Evolutionary conservation across 2,329 filamentous ascomycete genomes (phyloP).

Genomic region (Didymosphaeria variabile): DNA sequence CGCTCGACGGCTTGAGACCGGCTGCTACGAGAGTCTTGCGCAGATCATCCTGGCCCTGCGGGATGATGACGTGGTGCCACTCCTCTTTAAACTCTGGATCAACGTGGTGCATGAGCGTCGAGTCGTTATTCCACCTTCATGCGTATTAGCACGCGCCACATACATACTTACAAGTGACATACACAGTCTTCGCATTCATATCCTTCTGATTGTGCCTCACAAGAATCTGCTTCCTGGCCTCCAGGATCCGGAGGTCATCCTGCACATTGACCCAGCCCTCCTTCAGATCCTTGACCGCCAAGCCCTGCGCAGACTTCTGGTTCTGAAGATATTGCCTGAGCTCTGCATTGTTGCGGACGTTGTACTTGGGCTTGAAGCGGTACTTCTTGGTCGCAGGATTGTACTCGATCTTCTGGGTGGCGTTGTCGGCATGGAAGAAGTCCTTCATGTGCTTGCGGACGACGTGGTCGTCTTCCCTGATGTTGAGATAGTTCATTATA

Average conservation of each 20-base stretch:
- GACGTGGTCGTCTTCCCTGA: constrained; percentile 69
- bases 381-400: constrained; percentile 73
- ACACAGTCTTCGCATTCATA: constrained; percentile 79
- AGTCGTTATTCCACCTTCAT: constrained; percentile 79
- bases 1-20: constrained; percentile 84
- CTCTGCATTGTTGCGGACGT: constrained; percentile 79
- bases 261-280: constrained; percentile 94
- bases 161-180: constrained; percentile 12
- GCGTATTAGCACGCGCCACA: constrained; percentile 12
- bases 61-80: constrained; percentile 84
- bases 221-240: constrained; percentile 79
- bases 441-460: constrained; percentile 65
- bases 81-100: constrained; percentile 84
- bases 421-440: constrained; percentile 68
- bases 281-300: constrained; percentile 89
- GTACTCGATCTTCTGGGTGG: constrained; percentile 69
- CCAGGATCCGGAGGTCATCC: constrained; percentile 78
- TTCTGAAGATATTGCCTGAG: constrained; percentile 83
- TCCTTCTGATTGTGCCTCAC: constrained; percentile 94
- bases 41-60: constrained; percentile 74
- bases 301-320: constrained; percentile 80
- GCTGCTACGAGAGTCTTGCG: constrained; percentile 79
- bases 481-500: constrained; percentile 81
- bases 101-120: constrained; percentile 76
- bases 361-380: constrained; percentile 82